Percentiles rank a stretch among this genome's conserved stretches.
Conservation (phyloP, 192 early-diverging fungal species). For the Umbelopsis sp. region DNA sequence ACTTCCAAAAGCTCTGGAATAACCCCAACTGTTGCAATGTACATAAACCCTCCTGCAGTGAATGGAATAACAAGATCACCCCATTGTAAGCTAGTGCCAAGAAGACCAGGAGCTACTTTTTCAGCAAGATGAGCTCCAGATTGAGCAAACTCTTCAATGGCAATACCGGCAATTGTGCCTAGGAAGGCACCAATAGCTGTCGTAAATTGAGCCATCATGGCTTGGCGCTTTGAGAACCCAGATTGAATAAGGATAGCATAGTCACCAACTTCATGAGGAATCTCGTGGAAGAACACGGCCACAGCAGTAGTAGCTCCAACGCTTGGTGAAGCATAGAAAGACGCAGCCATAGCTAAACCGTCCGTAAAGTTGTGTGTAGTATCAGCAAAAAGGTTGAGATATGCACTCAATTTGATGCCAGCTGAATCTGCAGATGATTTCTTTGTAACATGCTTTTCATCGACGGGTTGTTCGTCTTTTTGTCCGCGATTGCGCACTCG, state of each 20-base stretch:
- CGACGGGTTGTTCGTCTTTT: constrained; percentile 34
- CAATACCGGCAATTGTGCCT: constrained; percentile 75
- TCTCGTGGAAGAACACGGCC: constrained; percentile 88
- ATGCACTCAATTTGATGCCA: constrained; percentile 57
- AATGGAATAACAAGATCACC: constrained; percentile 86
- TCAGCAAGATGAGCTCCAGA: not conserved
- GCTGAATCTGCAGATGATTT: constrained; percentile 21
- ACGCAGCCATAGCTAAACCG: constrained; percentile 81
- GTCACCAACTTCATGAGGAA: constrained; percentile 88
- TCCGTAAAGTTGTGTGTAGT: constrained; percentile 88
- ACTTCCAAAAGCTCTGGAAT: constrained; percentile 79
- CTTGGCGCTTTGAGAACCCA: constrained; percentile 74
- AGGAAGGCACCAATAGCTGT: constrained; percentile 82
- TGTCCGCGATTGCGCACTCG: constrained; percentile 33
- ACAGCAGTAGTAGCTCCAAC: constrained; percentile 85
- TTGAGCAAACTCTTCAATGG: constrained; percentile 66
- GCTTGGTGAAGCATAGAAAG: constrained; percentile 80
- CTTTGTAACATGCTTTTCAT: constrained; percentile 30
- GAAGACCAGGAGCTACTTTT: constrained; percentile 41
- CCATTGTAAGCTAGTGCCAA: constrained; percentile 64
- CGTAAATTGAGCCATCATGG: constrained; percentile 78
- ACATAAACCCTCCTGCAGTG: constrained; percentile 86
- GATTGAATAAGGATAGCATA: constrained; percentile 86
- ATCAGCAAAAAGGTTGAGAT: constrained; percentile 83
- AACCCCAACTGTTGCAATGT: constrained; percentile 85